Evolutionary conservation across 495 filamentous ascomycete genomes (phyloP), one percentile per base, ranked within the genome.

Genomic region (Rostrohypoxylon terebratum): DNA sequence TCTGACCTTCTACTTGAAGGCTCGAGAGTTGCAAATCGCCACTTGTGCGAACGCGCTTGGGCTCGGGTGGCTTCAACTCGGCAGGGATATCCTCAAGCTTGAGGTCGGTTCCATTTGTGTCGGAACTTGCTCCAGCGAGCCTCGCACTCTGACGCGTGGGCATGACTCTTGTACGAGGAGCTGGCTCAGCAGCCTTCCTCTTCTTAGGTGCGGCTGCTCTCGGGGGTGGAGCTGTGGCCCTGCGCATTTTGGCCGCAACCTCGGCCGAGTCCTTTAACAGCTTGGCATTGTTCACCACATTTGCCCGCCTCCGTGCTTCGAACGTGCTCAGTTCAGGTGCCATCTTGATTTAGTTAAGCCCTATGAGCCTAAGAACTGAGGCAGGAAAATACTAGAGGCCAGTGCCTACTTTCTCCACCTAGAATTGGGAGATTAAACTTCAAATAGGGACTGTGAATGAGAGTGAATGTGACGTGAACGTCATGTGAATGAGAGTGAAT

Each of bases 1-100:
- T 90, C 74, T 90, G 89, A 0, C 94, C 94, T 14, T 90, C 89
- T 3, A 96, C 90, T 38, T 93, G 83, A 74, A 97, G 93, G 66
- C 95, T 92, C 28, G 88, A 90, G 20, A 94, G 85, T 23, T 90
- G 87, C 62, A 94, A 83, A 38, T 91, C 90, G 50, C 87, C 88
- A 54, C 68, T 68, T 31, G 60, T 73, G 34, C 76, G 76, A 25
- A 64, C 58, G 33, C 76, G 71, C 48, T 78, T 78, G 8, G 33
- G 91, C 89, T 70, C 66, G 9, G 66, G 69, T 5, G 72, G 66
- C 47, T 76, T 78, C 25, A 78, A 58, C 53, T 78, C 76, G n/a
- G 75, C 31, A 0, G 74, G 76, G 6, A 77, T 68, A 16, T 77
- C 69, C 25, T 77, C 74, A 0, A 73, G 60, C 18, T 77, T 77